Evolutionary conservation across 176 grass and related monocot genomes (phyloP).

Genomic region (Alloteropsis semialata): DNA sequence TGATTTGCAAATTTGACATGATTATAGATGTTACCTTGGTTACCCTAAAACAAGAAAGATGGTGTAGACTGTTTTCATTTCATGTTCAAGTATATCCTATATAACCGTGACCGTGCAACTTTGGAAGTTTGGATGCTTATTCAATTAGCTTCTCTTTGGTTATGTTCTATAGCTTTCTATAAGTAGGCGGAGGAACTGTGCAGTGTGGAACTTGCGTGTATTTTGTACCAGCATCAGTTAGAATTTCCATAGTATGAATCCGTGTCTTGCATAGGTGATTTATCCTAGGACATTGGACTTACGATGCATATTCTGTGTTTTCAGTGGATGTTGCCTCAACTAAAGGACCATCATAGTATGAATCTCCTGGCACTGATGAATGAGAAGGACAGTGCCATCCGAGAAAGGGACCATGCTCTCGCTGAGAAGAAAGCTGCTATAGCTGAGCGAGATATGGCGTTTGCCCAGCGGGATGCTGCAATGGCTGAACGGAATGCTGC

Average conservation of each 20-base stretch:
- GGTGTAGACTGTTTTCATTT: background rate
- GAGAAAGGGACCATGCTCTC: slow-evolving; percentile 74
- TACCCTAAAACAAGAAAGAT: background rate
- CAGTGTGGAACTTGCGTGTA: background rate
- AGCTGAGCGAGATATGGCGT: slow-evolving; percentile 77
- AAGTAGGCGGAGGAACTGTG: background rate
- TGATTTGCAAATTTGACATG: background rate
- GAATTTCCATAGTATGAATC: background rate
- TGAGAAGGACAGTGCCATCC: slow-evolving; percentile 75
- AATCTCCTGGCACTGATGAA: slow-evolving; percentile 62
- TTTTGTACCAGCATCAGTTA: background rate
- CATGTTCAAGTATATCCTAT: background rate
- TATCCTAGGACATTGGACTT: background rate
- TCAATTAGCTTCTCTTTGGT: background rate
- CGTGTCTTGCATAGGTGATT: no score
- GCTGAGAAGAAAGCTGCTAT: slow-evolving; percentile 85
- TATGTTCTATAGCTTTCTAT: background rate
- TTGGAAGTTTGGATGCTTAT: background rate
- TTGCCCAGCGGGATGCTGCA: slow-evolving; percentile 75
- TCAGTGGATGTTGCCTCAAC: slow-evolving; percentile 93
- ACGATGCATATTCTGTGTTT: slow-evolving; percentile 16
- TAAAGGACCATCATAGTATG: slow-evolving; percentile 72
- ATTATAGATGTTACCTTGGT: background rate
- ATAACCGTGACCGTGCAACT: background rate
- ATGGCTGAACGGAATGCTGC: slow-evolving; percentile 71